Evolutionary conservation across 345 rosid species (phyloP).

Genomic region (Arabis alpina): DNA sequence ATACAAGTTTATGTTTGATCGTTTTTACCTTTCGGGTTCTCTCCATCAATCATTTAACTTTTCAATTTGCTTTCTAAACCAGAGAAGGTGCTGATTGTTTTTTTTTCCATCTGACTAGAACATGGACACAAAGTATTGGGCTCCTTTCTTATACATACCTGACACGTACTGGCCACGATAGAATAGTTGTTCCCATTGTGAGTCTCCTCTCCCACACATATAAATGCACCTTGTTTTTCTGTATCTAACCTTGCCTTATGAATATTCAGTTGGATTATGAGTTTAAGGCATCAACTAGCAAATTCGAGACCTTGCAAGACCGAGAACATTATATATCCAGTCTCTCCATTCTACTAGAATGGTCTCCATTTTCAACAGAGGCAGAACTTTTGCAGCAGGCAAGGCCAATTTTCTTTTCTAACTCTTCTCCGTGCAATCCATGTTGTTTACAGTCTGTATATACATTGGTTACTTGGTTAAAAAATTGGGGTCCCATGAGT

Average conservation of each 20-base stretch:
- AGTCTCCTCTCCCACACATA: slow-evolving; percentile 42
- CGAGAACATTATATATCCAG: slow-evolving; percentile 64
- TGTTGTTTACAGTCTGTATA: slow-evolving; percentile 30
- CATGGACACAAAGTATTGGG: slow-evolving; percentile 78
- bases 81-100: slow-evolving; percentile 25
- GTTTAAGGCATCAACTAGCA: slow-evolving; percentile 48
- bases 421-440: neutral
- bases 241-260: slow-evolving; percentile 18
- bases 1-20: neutral
- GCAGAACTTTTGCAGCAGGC: slow-evolving; percentile 91
- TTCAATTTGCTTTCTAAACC: neutral
- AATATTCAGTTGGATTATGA: slow-evolving; percentile 78
- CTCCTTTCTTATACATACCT: slow-evolving; percentile 91
- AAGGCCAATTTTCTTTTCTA: slow-evolving; percentile 33
- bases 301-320: slow-evolving; percentile 51
- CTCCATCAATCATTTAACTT: neutral
- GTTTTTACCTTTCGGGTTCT: neutral
- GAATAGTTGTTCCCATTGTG: slow-evolving; percentile 96
- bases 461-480: slow-evolving; percentile 5
- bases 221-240: slow-evolving; percentile 8
- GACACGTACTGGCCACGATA: slow-evolving; percentile 69
- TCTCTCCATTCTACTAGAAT: slow-evolving; percentile 71
- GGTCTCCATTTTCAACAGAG: slow-evolving; percentile 95
- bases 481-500: neutral
- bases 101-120: slow-evolving; percentile 48